These are phyloP conservation scores for Trichoderma virens DNA, from an alignment of 495 filamentous ascomycete species.

Conservation along the genomic window DNA sequence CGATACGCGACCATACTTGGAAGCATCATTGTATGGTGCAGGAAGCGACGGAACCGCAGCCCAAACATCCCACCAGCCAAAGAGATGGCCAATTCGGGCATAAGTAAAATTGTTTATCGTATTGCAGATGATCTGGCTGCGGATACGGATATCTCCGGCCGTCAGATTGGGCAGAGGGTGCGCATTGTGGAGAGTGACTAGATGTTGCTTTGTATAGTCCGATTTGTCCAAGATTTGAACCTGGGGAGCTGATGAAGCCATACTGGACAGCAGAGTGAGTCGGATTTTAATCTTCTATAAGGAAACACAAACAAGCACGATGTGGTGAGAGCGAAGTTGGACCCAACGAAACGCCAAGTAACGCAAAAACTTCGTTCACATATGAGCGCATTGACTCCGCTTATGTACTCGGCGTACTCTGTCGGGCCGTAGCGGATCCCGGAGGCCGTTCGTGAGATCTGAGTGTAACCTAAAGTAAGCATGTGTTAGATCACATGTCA, in stretches of 20 bases:
- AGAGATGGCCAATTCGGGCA: conserved; percentile 36
- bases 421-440: no score
- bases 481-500: no score
- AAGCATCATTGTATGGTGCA: conserved; percentile 42
- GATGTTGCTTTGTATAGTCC: conserved; percentile 28
- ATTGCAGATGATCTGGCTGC: conserved; percentile 35
- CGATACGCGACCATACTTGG: conserved; percentile 44
- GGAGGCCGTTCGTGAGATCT: no score
- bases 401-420: no score
- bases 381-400: no score
- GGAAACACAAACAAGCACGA: no score
- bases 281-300: no score
- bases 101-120: conserved; percentile 52
- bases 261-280: no score
- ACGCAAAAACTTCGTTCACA: no score
- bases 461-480: no score
- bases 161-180: conserved; percentile 20
- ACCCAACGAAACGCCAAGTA: no score
- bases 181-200: conserved; percentile 23
- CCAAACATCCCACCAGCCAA: conserved; percentile 44
- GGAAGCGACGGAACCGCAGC: conserved; percentile 30
- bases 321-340: no score
- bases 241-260: conserved; percentile 5
- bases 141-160: conserved; percentile 35
- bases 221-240: conserved; percentile 31